These are phyloP conservation scores for Aspergillus sojae DNA, from an alignment of 2,329 filamentous ascomycete species.

Conservation along the genomic window DNA sequence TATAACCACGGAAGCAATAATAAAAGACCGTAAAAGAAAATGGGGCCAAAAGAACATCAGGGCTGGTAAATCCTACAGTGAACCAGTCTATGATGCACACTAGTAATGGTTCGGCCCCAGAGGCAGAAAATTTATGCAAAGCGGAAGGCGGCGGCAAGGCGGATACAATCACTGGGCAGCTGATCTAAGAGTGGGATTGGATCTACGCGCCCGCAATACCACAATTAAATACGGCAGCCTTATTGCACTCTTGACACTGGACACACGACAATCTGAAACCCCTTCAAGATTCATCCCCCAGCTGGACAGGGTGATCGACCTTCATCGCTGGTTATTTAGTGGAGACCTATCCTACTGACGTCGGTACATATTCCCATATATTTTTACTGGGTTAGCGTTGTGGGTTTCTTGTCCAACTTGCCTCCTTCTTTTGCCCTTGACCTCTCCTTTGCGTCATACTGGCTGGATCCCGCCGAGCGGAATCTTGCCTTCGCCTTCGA, in stretches of 20 bases:
- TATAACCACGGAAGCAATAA: neutral
- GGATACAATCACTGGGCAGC: slow-evolving; percentile 5
- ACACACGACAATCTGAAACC: slow-evolving; percentile 1
- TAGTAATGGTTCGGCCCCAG: neutral
- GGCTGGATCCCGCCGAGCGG: slow-evolving; percentile 27
- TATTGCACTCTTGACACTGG: neutral
- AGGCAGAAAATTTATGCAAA: neutral
- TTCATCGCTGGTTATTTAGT: neutral
- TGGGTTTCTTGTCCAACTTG: slow-evolving; percentile 7
- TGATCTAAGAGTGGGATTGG: slow-evolving; percentile 14
- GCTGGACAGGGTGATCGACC: slow-evolving; percentile 7
- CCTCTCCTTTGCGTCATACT: slow-evolving; percentile 44
- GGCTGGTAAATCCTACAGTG: neutral
- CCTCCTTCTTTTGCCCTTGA: slow-evolving; percentile 14
- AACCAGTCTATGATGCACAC: neutral
- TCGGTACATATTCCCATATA: neutral
- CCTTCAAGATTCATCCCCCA: slow-evolving; percentile 1
- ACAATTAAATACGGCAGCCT: slow-evolving; percentile 6
- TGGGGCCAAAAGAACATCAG: neutral
- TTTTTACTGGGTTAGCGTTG: slow-evolving; percentile 2
- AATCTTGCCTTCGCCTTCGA: slow-evolving; percentile 28
- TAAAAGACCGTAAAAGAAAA: neutral
- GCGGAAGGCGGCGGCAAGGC: neutral
- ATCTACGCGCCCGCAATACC: slow-evolving; percentile 4
- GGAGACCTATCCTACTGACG: slow-evolving; percentile 4